Percentiles rank a stretch among this genome's conserved stretches.
Evolutionary conservation across 2,329 filamentous ascomycete species (phyloP).

Genomic region (Aureobasidium sp.): DNA sequence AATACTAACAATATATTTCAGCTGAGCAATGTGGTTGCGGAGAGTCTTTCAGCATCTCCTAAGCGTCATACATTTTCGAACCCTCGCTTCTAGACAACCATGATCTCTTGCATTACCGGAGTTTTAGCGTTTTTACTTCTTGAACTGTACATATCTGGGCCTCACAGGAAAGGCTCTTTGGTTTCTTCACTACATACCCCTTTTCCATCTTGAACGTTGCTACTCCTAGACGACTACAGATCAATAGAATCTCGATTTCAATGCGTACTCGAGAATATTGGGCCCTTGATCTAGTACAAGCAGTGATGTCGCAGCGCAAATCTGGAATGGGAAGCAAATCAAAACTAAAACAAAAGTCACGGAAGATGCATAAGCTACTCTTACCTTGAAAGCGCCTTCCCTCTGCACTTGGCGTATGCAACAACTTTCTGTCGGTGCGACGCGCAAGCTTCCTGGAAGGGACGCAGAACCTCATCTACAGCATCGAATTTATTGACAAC

Average conservation of each 20-base stretch:
- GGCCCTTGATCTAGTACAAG: no score
- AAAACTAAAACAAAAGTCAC: neutral
- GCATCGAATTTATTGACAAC: neutral
- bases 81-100: neutral
- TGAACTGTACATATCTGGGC: constrained; percentile 2
- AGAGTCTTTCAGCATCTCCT: constrained; percentile 70
- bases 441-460: neutral
- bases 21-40: constrained; percentile 95
- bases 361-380: neutral
- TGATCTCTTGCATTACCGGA: neutral
- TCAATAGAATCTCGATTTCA: neutral
- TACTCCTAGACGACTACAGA: neutral
- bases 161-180: neutral
- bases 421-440: no score
- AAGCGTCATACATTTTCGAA: constrained; percentile 13
- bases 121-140: constrained; percentile 2
- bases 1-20: constrained; percentile 32
- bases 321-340: neutral
- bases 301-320: neutral
- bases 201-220: neutral
- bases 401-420: no score
- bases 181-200: neutral
- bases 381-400: neutral
- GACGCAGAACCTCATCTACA: neutral
- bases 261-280: neutral